Evolutionary conservation across 345 rosid genomes (phyloP), one percentile per base, ranked within the genome.

Genomic region (Citrus mangshanensis): DNA sequence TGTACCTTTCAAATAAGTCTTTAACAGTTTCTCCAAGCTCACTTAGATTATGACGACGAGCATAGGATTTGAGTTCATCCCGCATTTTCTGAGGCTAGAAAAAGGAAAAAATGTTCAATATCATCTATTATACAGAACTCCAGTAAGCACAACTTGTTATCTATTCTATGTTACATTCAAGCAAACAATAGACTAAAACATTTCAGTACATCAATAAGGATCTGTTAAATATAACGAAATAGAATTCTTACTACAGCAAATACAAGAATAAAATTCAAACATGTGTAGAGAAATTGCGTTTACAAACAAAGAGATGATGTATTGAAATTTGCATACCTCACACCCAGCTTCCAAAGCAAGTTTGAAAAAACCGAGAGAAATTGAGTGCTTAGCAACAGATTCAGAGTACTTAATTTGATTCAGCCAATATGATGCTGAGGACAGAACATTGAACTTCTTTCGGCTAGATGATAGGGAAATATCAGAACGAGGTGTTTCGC

Each of bases 301-400:
- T 46, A 46, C 51, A 12, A 46, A 46, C 18, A 13, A 46, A 46
- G 8, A 73, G 30, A n/a, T 27, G 58, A 59, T 9, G 8, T 6
- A 38, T 38, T 38, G 10, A n/a, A 54, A 66, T 22, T 18, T 24
- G n/a, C 30, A 32, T 80, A 95, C 99, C 97, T 93, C 88, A 76
- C 97, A 92, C 64, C 94, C 97, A 22, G 95, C 98, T 76, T 89
- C 93, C 9, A 88, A 78, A 72, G 95, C 98, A 68, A 96, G 98
- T 83, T 90, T 93, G 83, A 96, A 93, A 78, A 96, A 93, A 9
- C 94, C 98, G 14, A 96, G 92, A 6, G 99, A 90, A 65, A 96
- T 80, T 0, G 93, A 84, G 56, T 96, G 99, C 85, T 89, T 91
- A 7, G 87, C 90, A 63, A 84, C 91, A 10, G 94, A 84, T 83